Evolutionary conservation across 768 basidiomycete genomes (phyloP), one percentile per base, ranked within the genome.

Genomic region (Amanita pallidorosea): DNA sequence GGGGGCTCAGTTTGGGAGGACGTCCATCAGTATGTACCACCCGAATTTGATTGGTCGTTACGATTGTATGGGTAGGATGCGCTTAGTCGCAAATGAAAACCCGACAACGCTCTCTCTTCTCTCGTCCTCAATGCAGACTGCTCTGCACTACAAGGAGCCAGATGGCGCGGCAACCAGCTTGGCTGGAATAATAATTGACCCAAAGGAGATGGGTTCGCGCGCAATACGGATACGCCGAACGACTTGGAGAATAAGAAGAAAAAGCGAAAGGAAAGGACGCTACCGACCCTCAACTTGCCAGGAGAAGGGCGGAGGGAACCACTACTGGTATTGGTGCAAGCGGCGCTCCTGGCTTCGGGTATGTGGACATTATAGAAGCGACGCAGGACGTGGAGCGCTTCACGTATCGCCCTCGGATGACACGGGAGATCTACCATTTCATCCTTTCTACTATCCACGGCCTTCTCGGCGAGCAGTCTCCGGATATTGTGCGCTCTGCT

Each of bases 121-220:
- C 78, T 97, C 40, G 95, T 98, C 41, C 75, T 97, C 61, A 93
- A 88, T n/a, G 90, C 95, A 11, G 86, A 90, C 70, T 74, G 83
- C 49, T 85, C 87, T 47, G 77, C 75, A 2, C 70, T 91, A 46
- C 75, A 88, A 88, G 70, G 95, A 99, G 65, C 94, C 94, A 6
- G 93, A 96, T 72, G 95, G 96, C 55, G 90, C 92, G 7, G 88
- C 94, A 8, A 94, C 94, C 13, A 85, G 93, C 2, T 81, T 98
- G 31, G 85, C 82, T 41, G 96, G 96, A 13, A 80, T 86, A 23
- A 97, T 99, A 51, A n/a, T n/a, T n/a, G 83, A 91, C 72, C 75
- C 82, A 7, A 79, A 75, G 55, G 85, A 94, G 55, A 99, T 98
- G 95, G 95, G 95, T 22, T 91, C 92, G 17, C 81, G 92, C 18